Base-by-base conservation (phyloP, 2,329 filamentous ascomycete species). In the Phaeophleospora eucalypticola region DNA sequence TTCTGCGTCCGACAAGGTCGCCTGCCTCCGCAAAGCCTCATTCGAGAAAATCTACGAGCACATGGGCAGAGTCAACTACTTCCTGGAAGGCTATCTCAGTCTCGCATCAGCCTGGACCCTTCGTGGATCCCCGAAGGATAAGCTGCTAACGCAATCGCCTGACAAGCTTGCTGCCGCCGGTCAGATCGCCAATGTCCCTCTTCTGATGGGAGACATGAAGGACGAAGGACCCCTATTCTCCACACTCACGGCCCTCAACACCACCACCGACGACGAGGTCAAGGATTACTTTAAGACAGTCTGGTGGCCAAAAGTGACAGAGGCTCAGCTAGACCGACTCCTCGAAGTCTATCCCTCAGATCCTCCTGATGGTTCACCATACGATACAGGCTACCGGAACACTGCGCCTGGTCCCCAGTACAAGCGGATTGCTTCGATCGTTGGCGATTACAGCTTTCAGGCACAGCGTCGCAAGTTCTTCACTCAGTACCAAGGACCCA, bases 21-120 rank as follows among this genome's bases (percentile, higher is more conserved):
- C 73, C 9, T 88, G 84, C 60, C 76, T 91, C 10, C 80, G 86
- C 20, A 65, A 63, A 2, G 65, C 49, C 2, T 40, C 43, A 12
- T 52, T 47, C 41, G 40, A 36, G 16, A 40, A 35, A n/a, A 40
- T 53, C 14, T 53, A 38, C 33, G 46, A 32, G 8, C 46, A 49
- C 16, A 34, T 41, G 14, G 45, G 48, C 37, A 49, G 35, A 7
- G 43, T 53, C 29, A 46, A 46, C 39, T 43, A 53, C 41, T 53
- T 53, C 46, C 41, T 53, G 15, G n/a, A n/a, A n/a, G 47, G 46
- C 6, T 53, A 44, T 35, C 27, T 42, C 6, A 49, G 43, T 34
- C 41, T 47, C 1, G 43, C 50, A 4, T 49, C 47, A 10, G 50
- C 46, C 9, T 53, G 50, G 50, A 49, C 47, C 16, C 42, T 49